Conservation (phyloP, 345 rosid species). For the Cardamine resedifolia region DNA sequence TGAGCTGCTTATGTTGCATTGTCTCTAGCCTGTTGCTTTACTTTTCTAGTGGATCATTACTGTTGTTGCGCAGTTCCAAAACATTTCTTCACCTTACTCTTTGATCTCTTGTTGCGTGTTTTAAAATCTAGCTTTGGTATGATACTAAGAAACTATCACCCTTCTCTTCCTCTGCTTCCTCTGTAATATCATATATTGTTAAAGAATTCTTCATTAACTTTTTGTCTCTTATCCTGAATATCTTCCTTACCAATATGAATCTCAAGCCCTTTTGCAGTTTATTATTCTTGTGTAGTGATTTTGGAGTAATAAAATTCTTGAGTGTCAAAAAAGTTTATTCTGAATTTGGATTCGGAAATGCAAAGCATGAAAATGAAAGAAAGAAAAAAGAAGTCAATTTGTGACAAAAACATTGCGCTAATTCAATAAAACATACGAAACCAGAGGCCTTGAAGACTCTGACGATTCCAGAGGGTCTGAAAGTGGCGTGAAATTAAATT, state of each 20-base stretch:
- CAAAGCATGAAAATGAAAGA: not conserved
- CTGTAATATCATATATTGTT: conserved; percentile 14
- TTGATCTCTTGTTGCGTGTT: not conserved
- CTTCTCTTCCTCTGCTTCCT: not conserved
- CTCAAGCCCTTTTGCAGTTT: not conserved
- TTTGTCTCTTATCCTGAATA: not conserved
- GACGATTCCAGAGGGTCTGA: not conserved
- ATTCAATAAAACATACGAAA: not conserved
- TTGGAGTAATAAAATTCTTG: too few relatives aligned
- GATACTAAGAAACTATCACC: conserved; percentile 28
- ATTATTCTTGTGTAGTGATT: not conserved
- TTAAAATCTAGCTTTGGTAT: not conserved
- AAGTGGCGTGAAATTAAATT: not conserved
- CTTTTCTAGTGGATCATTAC: conserved; percentile 8
- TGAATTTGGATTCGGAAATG: not conserved
- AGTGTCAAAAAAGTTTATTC: not conserved
- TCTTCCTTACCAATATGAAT: not conserved
- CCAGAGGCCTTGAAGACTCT: not conserved
- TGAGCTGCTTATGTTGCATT: conserved; percentile 39
- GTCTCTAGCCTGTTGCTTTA: not conserved
- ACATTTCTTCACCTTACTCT: conserved; percentile 10
- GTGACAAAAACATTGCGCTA: not conserved
- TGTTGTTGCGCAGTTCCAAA: not conserved
- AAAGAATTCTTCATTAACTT: not conserved
- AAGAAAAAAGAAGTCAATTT: not conserved